These are phyloP conservation scores for Mucor indicus DNA, from an alignment of 371 early-diverging fungal species.

Conservation along the genomic window DNA sequence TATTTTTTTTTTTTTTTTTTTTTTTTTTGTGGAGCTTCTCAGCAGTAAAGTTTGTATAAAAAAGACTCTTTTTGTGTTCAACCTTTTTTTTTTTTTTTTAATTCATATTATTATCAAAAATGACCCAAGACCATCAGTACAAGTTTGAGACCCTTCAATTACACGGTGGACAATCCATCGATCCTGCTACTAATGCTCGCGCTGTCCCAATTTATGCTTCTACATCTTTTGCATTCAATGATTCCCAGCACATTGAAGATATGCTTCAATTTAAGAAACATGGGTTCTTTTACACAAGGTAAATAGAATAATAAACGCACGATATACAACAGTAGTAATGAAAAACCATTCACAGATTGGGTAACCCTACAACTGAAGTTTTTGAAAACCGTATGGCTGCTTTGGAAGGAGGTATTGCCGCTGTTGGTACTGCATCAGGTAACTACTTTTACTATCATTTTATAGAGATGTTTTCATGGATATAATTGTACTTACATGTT, in stretches of 20 bases:
- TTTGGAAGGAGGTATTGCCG: conserved; percentile 76
- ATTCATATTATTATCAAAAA: background rate
- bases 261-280: conserved; percentile 63
- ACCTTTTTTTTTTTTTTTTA: too few relatives aligned
- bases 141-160: conserved; percentile 85
- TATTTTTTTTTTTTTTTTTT: too few relatives aligned
- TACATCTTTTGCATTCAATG: conserved; percentile 75
- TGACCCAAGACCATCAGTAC: conserved; percentile 21
- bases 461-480: too few relatives aligned
- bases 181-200: conserved; percentile 66
- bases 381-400: conserved; percentile 86
- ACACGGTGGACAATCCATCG: conserved; percentile 77
- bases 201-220: conserved; percentile 88
- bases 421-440: conserved; percentile 44
- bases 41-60: too few relatives aligned
- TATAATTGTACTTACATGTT: too few relatives aligned
- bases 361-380: conserved; percentile 82
- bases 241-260: conserved; percentile 70
- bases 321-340: too few relatives aligned
- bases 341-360: too few relatives aligned
- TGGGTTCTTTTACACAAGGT: conserved; percentile 76
- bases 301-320: background rate
- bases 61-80: too few relatives aligned
- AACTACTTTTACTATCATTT: too few relatives aligned
- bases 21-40: too few relatives aligned